Base-by-base conservation (phyloP, 805 yeast species). In the Wickerhamomyces canadensis region DNA sequence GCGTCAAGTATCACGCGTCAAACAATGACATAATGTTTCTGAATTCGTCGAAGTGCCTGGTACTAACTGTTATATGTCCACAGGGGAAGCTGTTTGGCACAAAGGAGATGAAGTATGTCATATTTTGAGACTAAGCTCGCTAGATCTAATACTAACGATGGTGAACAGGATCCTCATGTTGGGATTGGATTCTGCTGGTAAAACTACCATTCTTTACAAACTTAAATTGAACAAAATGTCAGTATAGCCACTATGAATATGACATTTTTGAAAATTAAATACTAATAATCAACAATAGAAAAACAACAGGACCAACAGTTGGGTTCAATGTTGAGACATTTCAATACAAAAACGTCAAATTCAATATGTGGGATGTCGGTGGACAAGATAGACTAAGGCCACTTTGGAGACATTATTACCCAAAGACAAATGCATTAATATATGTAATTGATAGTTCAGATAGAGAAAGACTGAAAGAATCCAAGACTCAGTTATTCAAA, bases 291-390 rank as follows among this genome's bases (percentile, higher is more conserved):
- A 10, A 19, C 12, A 19, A 15, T 19, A 41, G 44, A 27, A 72
- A 72, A 43, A 78, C 84, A 30, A 84, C 95, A 0, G 93, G 87
- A 5, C 96, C 96, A 17, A 89, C 96, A 0, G 95, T 87, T 17
- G 96, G 96, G 2, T 89, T 89, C 67, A 89, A 89, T 62, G 93
- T 85, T 34, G 95, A 85, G 61, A 82, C 91, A 4, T 85, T 85
- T 44, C 78, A 83, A 40, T 84, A 81, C 61, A 82, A 80, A 58
- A 84, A 84, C 59, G 80, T 84, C 41, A 79, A 84, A 39, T 84
- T 85, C 65, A 86, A 87, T 43, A 88, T 85, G 57, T 85, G 95
- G 95, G 95, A 85, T 61, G 93, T 93, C 43, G 97, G 97, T 64
- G 97, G 96, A 58, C 97, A 87, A 67, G 94, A 84, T 54, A 71